Conservation (phyloP, 805 yeast genomes). For the Ogataea henricii region DNA sequence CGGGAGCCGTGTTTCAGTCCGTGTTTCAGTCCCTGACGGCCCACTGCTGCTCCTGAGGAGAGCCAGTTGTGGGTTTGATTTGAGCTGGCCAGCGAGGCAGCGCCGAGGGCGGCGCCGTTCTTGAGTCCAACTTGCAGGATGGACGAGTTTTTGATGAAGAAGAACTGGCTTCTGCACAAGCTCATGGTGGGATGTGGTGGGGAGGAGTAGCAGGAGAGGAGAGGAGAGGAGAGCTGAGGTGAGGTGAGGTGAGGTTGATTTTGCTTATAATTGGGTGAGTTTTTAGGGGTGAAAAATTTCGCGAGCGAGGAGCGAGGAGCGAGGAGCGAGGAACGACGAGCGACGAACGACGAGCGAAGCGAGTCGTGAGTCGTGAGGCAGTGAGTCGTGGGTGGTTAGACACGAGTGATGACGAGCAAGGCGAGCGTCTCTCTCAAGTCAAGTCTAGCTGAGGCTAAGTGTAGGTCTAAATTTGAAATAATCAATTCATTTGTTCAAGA, state of each 20-base stretch:
- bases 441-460: no score
- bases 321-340: no score
- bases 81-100: constrained; percentile 4
- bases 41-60: not conserved
- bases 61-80: constrained; percentile 1
- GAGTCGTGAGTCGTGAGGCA: no score
- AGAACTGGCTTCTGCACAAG: constrained; percentile 56
- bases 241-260: not conserved
- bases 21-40: not conserved
- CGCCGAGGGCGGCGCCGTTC: constrained; percentile 8
- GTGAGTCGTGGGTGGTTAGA: no score
- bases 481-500: no score
- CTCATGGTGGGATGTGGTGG: constrained; percentile 21
- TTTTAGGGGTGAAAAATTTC: not conserved
- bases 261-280: not conserved
- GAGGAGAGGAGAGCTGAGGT: not conserved
- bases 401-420: no score
- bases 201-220: not conserved
- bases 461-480: no score
- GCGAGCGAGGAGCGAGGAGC: no score
- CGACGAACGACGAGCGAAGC: no score
- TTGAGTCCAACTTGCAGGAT: constrained; percentile 37
- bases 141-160: constrained; percentile 56
- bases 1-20: not conserved
- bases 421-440: no score